phyloP scores from a whole-genome alignment of 208 protist species.

The Trypanosoma caninum region DNA sequence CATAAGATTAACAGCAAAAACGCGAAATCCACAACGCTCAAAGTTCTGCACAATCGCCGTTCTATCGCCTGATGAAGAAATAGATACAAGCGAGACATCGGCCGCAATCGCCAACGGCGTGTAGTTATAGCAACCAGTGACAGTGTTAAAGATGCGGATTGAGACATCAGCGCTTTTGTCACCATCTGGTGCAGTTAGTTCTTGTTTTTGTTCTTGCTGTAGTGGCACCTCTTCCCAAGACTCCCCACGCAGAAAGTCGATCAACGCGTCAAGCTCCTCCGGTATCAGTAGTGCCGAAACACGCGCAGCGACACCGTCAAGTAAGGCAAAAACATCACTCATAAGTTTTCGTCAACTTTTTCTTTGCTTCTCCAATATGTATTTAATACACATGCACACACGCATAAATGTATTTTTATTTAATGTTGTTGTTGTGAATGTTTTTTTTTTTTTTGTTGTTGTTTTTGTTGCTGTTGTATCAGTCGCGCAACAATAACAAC shows the following conservation, averaged over 20 bases:
- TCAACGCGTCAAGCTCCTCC: constrained; percentile 47
- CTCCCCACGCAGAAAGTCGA: constrained; percentile 42
- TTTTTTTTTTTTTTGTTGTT: no score
- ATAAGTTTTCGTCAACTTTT: constrained; percentile 22
- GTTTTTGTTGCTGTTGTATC: no score
- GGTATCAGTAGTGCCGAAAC: constrained; percentile 62
- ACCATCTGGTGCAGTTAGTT: neutral
- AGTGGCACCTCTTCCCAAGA: constrained; percentile 15
- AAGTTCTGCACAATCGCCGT: constrained; percentile 47
- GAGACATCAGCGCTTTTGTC: neutral
- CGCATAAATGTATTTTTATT: neutral
- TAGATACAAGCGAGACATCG: constrained; percentile 31
- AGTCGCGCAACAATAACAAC: no score
- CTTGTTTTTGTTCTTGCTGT: neutral
- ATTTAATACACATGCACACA: neutral
- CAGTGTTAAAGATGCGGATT: constrained; percentile 24
- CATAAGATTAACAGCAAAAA: constrained; percentile 43
- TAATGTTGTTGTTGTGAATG: neutral
- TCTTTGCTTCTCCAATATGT: neutral
- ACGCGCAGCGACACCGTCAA: constrained; percentile 38
- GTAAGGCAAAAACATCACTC: constrained; percentile 52
- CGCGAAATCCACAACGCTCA: constrained; percentile 37
- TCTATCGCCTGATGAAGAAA: constrained; percentile 33
- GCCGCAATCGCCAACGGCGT: constrained; percentile 66
- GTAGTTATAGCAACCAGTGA: constrained; percentile 40